Evolutionary conservation across 1,284 basidiomycete species (phyloP), one percentile per base, ranked within the genome.

Genomic region (Chalciporus piperatoides): DNA sequence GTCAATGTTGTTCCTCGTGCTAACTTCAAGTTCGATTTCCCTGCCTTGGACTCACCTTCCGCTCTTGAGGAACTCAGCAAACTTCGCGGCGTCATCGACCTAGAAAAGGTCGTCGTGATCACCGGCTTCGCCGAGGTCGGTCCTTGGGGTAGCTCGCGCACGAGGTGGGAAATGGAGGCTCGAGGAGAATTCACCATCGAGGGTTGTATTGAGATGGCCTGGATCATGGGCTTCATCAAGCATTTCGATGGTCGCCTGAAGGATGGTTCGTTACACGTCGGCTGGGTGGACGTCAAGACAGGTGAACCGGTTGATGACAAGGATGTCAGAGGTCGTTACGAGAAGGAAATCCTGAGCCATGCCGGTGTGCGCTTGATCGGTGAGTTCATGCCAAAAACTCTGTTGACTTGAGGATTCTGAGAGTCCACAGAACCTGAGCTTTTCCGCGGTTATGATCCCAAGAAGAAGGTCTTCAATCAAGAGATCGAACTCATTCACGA

Each of bases 121-220:
- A 97, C 97, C 48, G 97, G 97, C 59, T 98, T 93, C 69, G 96
- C 89, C 39, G 97, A 99, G 71, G 91, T 99, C 51, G 90, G 96
- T n/a, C 97, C 96, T 6, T 99, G 94, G 92, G 97, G 97, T 62
- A 95, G 92, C 63, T 88, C 95, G 19, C 86, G 97, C 59, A 99
- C 96, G n/a, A 85, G 96, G 58, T 99, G 96, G 96, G 95, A 99
- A 76, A 97, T 97, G 92, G 95, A 97, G 69, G 93, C 92, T 41
- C 79, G 83, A 43, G 93, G 94, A 30, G 84, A 94, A 65, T 89
- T 97, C 71, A 94, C 93, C 6, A 96, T 98, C 62, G 90, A 97
- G 70, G 96, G 95, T 40, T 92, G 91, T 65, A 97, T 99, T 62
- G 96, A 99, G 76, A 95, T 99, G 88, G 95, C 96, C 12, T 99